Conservation (phyloP, 2,329 filamentous ascomycete species). For the Fusarium heterosporum region DNA sequence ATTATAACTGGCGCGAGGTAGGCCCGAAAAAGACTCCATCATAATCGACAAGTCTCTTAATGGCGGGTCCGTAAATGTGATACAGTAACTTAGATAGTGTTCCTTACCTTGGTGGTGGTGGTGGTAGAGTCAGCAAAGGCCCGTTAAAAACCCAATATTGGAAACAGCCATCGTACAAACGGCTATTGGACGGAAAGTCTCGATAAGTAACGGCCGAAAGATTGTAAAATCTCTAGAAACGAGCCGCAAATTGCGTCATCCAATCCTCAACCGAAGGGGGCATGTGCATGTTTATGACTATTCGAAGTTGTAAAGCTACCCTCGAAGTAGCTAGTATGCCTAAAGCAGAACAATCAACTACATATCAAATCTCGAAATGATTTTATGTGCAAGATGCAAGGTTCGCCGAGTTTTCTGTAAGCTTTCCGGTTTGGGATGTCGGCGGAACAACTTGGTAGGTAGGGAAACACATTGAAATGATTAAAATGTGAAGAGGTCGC, state of each 20-base stretch:
- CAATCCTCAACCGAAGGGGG: constrained; percentile 22
- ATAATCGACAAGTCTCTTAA: neutral
- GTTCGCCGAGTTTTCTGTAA: neutral
- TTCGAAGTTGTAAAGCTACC: constrained; percentile 5
- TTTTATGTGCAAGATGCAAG: neutral
- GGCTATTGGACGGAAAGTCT: constrained; percentile 35
- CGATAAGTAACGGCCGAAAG: constrained; percentile 19
- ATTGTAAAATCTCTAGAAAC: neutral
- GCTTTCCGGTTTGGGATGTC: neutral
- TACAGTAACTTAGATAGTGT: neutral
- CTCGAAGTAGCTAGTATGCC: constrained; percentile 5
- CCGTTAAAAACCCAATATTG: neutral
- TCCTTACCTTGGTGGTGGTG: neutral
- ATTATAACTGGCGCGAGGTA: constrained; percentile 26
- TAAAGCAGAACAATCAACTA: constrained; percentile 1
- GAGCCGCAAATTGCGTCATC: constrained; percentile 20
- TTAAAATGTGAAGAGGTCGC: neutral
- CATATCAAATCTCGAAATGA: neutral
- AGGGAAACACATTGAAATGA: neutral
- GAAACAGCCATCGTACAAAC: constrained; percentile 2
- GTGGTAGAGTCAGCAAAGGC: neutral
- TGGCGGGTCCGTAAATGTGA: constrained; percentile 12
- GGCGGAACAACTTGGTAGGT: neutral
- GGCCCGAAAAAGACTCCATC: constrained; percentile 24
- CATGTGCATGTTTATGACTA: constrained; percentile 16